Conservation (phyloP, 2,329 filamentous ascomycete genomes). For the Madurella mycetomatis region DNA sequence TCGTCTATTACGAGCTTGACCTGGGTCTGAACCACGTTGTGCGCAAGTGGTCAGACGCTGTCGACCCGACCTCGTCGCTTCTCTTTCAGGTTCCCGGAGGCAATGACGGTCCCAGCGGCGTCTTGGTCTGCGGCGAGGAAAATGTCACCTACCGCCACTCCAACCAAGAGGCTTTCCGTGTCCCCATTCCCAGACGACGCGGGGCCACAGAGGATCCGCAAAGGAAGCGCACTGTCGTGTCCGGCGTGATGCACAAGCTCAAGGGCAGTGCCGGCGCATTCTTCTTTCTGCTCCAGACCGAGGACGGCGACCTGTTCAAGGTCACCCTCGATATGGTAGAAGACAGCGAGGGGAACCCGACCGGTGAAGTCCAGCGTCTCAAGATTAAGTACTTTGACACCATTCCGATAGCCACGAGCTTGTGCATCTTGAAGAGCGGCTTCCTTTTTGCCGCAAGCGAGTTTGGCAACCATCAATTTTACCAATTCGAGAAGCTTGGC, state of each 20-base stretch:
- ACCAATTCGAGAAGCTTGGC: conserved; percentile 94
- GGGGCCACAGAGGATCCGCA: conserved; percentile 90
- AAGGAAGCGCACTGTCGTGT: conserved; percentile 79
- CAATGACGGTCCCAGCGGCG: conserved; percentile 87
- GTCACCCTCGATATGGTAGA: conserved; percentile 87
- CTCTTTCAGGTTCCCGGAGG: conserved; percentile 95
- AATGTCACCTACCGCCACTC: conserved; percentile 97
- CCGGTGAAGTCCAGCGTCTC: conserved; percentile 74
- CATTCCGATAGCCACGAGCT: conserved; percentile 77
- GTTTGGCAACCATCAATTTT: conserved; percentile 89
- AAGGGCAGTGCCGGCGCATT: conserved; percentile 79
- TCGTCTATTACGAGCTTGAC: conserved; percentile 97
- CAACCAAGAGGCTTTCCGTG: conserved; percentile 82
- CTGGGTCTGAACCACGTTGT: conserved; percentile 96
- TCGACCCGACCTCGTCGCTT: conserved; percentile 82
- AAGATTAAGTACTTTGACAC: conserved; percentile 99
- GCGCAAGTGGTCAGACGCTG: conserved; percentile 90
- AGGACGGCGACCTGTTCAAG: conserved; percentile 98
- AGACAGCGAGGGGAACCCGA: conserved; percentile 71
- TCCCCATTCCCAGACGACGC: conserved; percentile 81
- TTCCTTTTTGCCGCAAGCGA: conserved; percentile 92
- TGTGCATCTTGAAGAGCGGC: conserved; percentile 92
- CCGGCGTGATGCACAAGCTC: conserved; percentile 96
- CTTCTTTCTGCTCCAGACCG: conserved; percentile 93
- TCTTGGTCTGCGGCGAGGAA: conserved; percentile 90